A percentile compares a stretch with the other conserved stretches of the same genome.
Evolutionary conservation across 306 rosid species (phyloP).

Genomic region (Malus sylvestris): DNA sequence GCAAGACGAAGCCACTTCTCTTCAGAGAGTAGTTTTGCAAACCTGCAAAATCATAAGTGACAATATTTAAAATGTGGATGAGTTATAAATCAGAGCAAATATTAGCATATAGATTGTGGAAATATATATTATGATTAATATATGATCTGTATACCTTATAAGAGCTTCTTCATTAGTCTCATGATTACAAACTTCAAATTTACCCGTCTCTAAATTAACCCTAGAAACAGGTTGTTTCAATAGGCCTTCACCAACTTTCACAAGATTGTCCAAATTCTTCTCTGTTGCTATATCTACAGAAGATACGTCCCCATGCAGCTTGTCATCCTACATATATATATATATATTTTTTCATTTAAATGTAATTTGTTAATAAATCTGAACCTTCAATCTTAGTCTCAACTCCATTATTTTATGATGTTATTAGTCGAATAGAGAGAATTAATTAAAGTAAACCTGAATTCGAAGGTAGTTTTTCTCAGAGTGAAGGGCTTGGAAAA

Average conservation of each 20-base stretch:
- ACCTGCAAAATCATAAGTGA: constrained; percentile 18
- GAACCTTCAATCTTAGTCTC: neutral
- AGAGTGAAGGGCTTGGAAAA: constrained; percentile 37
- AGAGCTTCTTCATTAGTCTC: constrained; percentile 52
- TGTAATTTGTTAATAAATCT: neutral
- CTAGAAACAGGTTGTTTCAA: constrained; percentile 46
- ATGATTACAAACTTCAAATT: constrained; percentile 9
- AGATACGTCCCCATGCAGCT: constrained; percentile 23
- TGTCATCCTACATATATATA: constrained; percentile 39
- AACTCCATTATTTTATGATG: neutral
- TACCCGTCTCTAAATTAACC: constrained; percentile 44
- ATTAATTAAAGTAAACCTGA: neutral
- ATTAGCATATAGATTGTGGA: neutral
- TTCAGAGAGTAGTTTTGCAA: constrained; percentile 42
- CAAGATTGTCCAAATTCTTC: constrained; percentile 40
- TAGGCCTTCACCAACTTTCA: constrained; percentile 37
- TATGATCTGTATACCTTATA: constrained; percentile 21
- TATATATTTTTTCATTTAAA: neutral
- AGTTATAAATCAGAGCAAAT: neutral
- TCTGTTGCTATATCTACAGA: constrained; percentile 53
- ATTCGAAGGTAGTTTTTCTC: constrained; percentile 38
- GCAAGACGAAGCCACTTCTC: constrained; percentile 38
- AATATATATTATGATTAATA: neutral
- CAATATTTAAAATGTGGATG: neutral
- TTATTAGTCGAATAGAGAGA: neutral